phyloP scores from a whole-genome alignment of 768 basidiomycete species.

The Termitomyces sp. region DNA sequence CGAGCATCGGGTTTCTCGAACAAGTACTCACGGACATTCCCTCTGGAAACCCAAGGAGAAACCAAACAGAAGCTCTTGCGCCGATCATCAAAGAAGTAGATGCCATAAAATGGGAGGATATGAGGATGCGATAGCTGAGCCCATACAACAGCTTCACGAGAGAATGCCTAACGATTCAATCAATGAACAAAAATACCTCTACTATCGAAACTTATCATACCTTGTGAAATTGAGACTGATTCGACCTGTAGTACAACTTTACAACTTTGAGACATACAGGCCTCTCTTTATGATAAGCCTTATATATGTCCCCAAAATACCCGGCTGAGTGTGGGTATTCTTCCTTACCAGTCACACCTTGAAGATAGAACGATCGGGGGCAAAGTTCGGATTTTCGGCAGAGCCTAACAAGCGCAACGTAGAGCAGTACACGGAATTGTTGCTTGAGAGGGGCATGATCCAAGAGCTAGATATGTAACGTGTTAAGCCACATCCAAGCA shows the following conservation, averaged over 20 bases:
- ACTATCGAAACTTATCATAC: conserved; percentile 5
- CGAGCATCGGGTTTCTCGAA: conserved; percentile 10
- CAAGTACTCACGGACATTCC: conserved; percentile 27
- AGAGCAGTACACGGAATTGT: conserved; percentile 9
- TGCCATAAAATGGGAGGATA: conserved; percentile 35
- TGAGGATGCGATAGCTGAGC: conserved; percentile 12
- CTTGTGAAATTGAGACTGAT: conserved; percentile 18
- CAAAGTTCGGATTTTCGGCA: conserved; percentile 21
- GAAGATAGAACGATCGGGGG: conserved; percentile 21
- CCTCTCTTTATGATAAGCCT: conserved; percentile 15
- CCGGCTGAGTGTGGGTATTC: conserved; percentile 15
- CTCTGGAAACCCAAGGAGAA: conserved; percentile 35
- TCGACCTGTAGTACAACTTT: conserved; percentile 18
- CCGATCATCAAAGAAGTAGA: conserved; percentile 21
- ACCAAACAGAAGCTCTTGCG: conserved; percentile 28
- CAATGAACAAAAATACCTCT: not conserved
- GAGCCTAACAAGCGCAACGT: conserved; percentile 19
- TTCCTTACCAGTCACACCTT: conserved; percentile 1
- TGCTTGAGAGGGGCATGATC: conserved; percentile 14
- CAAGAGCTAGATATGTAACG: conserved; percentile 14
- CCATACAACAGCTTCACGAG: conserved; percentile 13
- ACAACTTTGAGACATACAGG: conserved; percentile 25
- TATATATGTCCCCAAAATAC: conserved; percentile 26
- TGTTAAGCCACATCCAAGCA: not conserved
- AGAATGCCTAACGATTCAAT: conserved; percentile 19